phyloP scores from a whole-genome alignment of 1,284 basidiomycete species.

The Marasmius tenuissimus region DNA sequence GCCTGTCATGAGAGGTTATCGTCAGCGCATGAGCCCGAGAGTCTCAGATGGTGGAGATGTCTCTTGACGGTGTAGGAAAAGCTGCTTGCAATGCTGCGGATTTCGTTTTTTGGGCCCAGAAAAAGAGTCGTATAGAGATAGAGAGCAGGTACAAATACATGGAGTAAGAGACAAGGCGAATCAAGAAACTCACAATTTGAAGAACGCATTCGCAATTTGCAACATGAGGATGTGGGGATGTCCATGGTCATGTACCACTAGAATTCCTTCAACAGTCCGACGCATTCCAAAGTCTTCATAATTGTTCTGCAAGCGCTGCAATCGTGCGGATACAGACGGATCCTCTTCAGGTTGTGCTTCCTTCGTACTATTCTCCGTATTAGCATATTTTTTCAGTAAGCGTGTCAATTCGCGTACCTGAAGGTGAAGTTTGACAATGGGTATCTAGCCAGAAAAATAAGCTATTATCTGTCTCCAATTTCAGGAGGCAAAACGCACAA shows the following conservation, averaged over 20 bases:
- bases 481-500: conserved; percentile 45
- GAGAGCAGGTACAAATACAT: neutral
- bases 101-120: neutral
- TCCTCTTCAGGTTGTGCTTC: conserved; percentile 97
- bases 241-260: conserved; percentile 93
- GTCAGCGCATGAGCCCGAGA: conserved; percentile 1
- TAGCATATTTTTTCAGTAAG: neutral
- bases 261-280: conserved; percentile 92
- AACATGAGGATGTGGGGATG: conserved; percentile 97
- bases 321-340: conserved; percentile 86
- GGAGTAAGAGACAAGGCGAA: neutral
- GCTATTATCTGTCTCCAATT: neutral
- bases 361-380: conserved; percentile 62
- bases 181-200: conserved; percentile 81
- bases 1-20: conserved; percentile 46
- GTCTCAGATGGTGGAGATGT: conserved; percentile 3
- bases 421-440: conserved; percentile 89
- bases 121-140: neutral
- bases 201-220: conserved; percentile 98
- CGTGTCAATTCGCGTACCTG: conserved; percentile 41
- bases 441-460: conserved; percentile 46
- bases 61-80: too few species aligned
- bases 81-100: neutral
- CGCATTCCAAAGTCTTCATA: conserved; percentile 97
- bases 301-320: conserved; percentile 91